These are phyloP conservation scores for Garcia nutans DNA, from an alignment of 345 rosid genomes.

Conservation along the genomic window DNA sequence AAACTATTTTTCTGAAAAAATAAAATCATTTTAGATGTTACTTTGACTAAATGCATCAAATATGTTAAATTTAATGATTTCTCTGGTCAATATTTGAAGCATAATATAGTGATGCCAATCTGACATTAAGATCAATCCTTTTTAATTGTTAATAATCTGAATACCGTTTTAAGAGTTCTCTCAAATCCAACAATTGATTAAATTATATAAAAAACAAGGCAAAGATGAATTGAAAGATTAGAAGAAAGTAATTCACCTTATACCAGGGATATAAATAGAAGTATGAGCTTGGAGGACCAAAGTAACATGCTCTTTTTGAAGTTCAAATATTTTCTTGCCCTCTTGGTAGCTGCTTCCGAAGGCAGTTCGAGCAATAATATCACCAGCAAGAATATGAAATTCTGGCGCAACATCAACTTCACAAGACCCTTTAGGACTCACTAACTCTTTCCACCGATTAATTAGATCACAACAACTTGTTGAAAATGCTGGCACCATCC, in stretches of 20 bases:
- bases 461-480: slow-evolving; percentile 17
- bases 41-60: too few relatives aligned
- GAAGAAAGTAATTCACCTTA: slow-evolving; percentile 11
- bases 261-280: slow-evolving; percentile 22
- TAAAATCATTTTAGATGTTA: too few relatives aligned
- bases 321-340: slow-evolving; percentile 27
- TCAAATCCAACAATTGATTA: too few relatives aligned
- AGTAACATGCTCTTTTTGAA: slow-evolving; percentile 24
- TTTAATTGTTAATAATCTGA: too few relatives aligned
- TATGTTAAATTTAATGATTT: too few relatives aligned
- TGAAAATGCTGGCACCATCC: slow-evolving; percentile 24
- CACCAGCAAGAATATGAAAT: slow-evolving; percentile 16
- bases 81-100: too few relatives aligned
- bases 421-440: background rate
- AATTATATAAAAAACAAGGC: background rate
- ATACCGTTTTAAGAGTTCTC: too few relatives aligned
- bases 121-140: too few relatives aligned
- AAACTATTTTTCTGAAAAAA: too few relatives aligned
- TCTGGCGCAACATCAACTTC: slow-evolving; percentile 25
- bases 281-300: slow-evolving; percentile 9
- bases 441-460: slow-evolving; percentile 11
- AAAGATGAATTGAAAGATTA: background rate
- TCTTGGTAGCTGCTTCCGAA: slow-evolving; percentile 38
- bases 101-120: too few relatives aligned
- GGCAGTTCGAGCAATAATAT: slow-evolving; percentile 26